These are phyloP conservation scores for Hydnomerulius pinastri DNA, from an alignment of 768 basidiomycete genomes.

Conservation along the genomic window DNA sequence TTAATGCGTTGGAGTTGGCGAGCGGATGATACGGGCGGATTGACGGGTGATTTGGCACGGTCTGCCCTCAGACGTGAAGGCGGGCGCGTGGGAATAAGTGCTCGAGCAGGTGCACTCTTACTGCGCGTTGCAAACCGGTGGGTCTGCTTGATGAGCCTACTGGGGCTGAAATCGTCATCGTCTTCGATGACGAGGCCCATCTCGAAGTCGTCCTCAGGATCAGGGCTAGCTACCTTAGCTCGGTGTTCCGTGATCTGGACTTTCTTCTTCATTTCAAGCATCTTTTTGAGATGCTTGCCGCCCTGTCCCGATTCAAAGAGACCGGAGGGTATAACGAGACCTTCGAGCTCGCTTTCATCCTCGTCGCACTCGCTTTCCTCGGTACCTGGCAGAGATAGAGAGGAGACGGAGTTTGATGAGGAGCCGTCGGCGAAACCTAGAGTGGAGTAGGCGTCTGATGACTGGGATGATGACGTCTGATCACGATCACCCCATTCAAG, in stretches of 20 bases:
- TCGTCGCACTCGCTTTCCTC: conserved; percentile 71
- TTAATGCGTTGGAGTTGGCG: conserved; percentile 69
- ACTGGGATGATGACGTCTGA: conserved; percentile 79
- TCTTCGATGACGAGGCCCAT: conserved; percentile 82
- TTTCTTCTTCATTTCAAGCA: conserved; percentile 57
- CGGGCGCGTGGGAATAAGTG: conserved; percentile 54
- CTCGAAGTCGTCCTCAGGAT: conserved; percentile 86
- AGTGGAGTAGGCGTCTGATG: conserved; percentile 84
- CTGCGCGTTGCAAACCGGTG: conserved; percentile 52
- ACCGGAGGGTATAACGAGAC: conserved; percentile 73
- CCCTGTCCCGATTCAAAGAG: conserved; percentile 75
- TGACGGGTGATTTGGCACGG: conserved; percentile 71
- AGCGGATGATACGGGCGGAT: conserved; percentile 68
- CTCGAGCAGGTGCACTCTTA: conserved; percentile 58
- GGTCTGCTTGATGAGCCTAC: conserved; percentile 59
- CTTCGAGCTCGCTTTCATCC: conserved; percentile 77
- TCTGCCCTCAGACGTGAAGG: conserved; percentile 63
- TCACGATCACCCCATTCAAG: conserved; percentile 88
- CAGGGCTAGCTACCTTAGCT: conserved; percentile 54
- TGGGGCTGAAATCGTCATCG: conserved; percentile 80
- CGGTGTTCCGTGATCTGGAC: conserved; percentile 54
- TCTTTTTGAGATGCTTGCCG: conserved; percentile 48
- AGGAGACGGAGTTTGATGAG: conserved; percentile 72
- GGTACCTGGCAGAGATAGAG: conserved; percentile 63
- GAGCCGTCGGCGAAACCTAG: conserved; percentile 74